Base-by-base conservation (phyloP, 1,284 basidiomycete genomes). In the Afroboletus lepidellus region DNA sequence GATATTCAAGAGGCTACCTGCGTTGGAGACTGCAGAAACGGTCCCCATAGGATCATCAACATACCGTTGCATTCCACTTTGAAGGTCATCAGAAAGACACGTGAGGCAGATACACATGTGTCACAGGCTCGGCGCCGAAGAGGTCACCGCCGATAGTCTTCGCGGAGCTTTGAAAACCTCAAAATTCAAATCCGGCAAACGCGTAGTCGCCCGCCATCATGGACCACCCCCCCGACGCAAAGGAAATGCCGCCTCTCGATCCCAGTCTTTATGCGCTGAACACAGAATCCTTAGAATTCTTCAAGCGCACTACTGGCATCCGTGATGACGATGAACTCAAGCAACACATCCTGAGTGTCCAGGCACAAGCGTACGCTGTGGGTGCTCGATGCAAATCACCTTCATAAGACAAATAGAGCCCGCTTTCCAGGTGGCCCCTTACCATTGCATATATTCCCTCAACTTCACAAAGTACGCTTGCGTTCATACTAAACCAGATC, bases 1-100 rank as follows among this genome's bases (percentile, higher is more conserved):
- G n/a, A n/a, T n/a, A n/a, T n/a, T n/a, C n/a, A n/a, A n/a, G 23
- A 96, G 77, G 20, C 87, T 93, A 7, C 94, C 94, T 1, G 90
- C 92, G 53, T 93, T 84, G n/a, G 89, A 92, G 4, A 95, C 87
- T 0, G 92, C 93, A 12, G 90, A 83, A 36, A 77, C 89, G 13
- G 27, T 6, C 27, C 27, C 27, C 27, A 27, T 27, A 27, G 27
- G 9, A 27, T 27, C 27, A 27, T 27, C n/a, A n/a, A n/a, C 71
- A 46, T 72, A 87, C 88, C 89, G 92, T 81, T 92, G 90, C 90
- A 92, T 92, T 27, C 90, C 90, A 50, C 88, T 88, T 64, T 90
- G 89, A 3, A 89, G n/a, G 27, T 27, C 27, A 27, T 27, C 27
- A 27, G 27, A 27, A n/a, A n/a, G 27, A 9, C 27, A 9, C 27